Conservation (phyloP, 208 protist genomes). For the Leishmania gerbilli region DNA sequence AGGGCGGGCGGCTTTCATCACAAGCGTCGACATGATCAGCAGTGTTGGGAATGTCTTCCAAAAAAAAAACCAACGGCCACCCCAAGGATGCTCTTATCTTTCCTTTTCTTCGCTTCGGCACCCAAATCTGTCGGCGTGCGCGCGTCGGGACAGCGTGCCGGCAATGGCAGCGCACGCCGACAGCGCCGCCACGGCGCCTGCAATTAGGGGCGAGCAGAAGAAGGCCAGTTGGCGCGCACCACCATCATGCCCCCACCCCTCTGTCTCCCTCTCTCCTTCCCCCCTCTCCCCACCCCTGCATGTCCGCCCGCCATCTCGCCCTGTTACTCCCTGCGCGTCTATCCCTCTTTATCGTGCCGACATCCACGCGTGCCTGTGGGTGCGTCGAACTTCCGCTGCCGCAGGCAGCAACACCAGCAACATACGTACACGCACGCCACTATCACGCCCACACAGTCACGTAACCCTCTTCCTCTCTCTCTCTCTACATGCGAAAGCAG, state of each 20-base stretch:
- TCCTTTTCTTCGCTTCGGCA: neutral
- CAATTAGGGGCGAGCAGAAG: neutral
- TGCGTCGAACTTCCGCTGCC: neutral
- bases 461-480: neutral
- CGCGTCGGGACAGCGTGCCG: too few relatives aligned
- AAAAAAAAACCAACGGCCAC: neutral
- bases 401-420: neutral
- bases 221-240: neutral
- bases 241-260: neutral
- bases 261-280: neutral
- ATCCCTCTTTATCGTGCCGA: neutral
- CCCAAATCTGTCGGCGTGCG: neutral
- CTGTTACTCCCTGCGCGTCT: neutral
- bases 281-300: neutral
- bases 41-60: neutral
- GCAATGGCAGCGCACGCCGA: neutral
- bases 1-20: neutral
- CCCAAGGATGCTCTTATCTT: neutral
- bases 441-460: slow-evolving; percentile 1
- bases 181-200: neutral
- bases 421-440: neutral
- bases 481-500: neutral
- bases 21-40: too few relatives aligned
- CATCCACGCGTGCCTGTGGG: neutral
- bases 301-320: too few relatives aligned